A percentile compares a stretch with the other conserved stretches of the same genome.
Conservation (phyloP, 495 filamentous ascomycete genomes). For the Tuber indicum region DNA sequence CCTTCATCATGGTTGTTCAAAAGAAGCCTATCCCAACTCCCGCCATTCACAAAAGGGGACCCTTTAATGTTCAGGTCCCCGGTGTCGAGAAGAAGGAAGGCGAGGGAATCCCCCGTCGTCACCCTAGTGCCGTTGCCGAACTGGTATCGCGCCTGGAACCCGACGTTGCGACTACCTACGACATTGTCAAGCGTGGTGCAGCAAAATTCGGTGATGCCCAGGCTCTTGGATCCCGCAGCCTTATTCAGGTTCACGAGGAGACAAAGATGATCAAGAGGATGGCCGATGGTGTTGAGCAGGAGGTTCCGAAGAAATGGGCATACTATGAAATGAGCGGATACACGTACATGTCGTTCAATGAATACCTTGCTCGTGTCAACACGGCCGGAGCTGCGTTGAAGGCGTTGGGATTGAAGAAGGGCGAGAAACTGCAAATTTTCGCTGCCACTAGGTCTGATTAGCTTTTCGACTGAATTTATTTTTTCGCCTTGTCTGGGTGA, state of each 20-base stretch:
- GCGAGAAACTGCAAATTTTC: constrained; percentile 76
- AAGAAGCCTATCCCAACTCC: constrained; percentile 58
- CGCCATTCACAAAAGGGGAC: constrained; percentile 55
- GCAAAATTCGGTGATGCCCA: constrained; percentile 83
- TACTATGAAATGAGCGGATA: constrained; percentile 91
- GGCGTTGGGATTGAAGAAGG: constrained; percentile 68
- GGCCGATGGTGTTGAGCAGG: constrained; percentile 77
- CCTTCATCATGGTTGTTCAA: constrained; percentile 43
- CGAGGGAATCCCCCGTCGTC: constrained; percentile 84
- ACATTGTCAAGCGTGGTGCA: constrained; percentile 72
- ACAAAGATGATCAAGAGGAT: constrained; percentile 97
- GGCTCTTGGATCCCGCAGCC: constrained; percentile 69
- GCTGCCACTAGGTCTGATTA: constrained; percentile 65
- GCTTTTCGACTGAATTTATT: background rate
- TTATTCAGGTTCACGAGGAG: constrained; percentile 81
- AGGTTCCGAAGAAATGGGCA: constrained; percentile 93
- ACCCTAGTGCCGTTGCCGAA: constrained; percentile 63
- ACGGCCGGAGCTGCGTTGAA: constrained; percentile 70
- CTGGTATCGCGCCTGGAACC: constrained; percentile 57
- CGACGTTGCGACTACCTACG: constrained; percentile 77
- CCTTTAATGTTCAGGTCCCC: constrained; percentile 75
- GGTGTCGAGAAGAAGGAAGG: constrained; percentile 65
- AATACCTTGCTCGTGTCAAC: constrained; percentile 72
- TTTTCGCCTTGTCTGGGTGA: background rate
- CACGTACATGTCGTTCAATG: constrained; percentile 76